Evolutionary conservation across 495 filamentous ascomycete genomes (phyloP).

Genomic region (Penicillium pancosmium): DNA sequence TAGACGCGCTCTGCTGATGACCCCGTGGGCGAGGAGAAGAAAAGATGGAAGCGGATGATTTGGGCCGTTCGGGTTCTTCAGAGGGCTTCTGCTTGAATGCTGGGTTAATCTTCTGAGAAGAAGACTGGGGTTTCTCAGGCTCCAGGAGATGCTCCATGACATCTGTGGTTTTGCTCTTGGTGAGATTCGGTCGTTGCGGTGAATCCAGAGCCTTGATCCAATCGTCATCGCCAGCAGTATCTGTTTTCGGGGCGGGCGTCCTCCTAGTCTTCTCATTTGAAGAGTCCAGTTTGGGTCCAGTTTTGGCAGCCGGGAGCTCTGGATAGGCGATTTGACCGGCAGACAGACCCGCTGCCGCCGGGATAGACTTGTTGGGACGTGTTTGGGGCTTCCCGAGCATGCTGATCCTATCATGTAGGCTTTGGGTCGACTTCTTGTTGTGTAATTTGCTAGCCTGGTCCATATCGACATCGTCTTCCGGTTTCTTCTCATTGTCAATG

Average conservation of each 20-base stretch:
- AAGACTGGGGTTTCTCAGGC: constrained; percentile 11
- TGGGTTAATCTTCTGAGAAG: constrained; percentile 13
- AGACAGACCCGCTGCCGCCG: constrained; percentile 45
- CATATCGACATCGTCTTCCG: constrained; percentile 35
- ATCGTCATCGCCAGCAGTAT: constrained; percentile 71
- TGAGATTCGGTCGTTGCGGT: constrained; percentile 47
- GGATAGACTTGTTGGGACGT: constrained; percentile 71
- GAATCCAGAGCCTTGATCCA: constrained; percentile 73
- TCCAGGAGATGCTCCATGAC: constrained; percentile 56
- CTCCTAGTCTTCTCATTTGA: constrained; percentile 32
- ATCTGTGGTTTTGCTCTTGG: constrained; percentile 62
- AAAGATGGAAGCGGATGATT: constrained; percentile 49
- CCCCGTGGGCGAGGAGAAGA: constrained; percentile 52
- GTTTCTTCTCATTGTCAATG: constrained; percentile 55
- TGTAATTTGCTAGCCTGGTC: constrained; percentile 59
- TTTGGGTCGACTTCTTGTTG: constrained; percentile 88
- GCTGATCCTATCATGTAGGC: constrained; percentile 88
- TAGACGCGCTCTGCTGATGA: constrained; percentile 65
- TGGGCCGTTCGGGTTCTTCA: constrained; percentile 33
- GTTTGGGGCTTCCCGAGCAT: constrained; percentile 84
- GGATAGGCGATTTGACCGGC: constrained; percentile 54
- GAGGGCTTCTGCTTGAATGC: constrained; percentile 15
- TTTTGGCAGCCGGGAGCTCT: constrained; percentile 51
- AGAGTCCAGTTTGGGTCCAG: constrained; percentile 34
- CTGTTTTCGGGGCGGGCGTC: constrained; percentile 25